Percentiles rank a stretch among this genome's conserved stretches.
Evolutionary conservation across 1,284 basidiomycete genomes (phyloP).

Genomic region (Malassezia globosa): DNA sequence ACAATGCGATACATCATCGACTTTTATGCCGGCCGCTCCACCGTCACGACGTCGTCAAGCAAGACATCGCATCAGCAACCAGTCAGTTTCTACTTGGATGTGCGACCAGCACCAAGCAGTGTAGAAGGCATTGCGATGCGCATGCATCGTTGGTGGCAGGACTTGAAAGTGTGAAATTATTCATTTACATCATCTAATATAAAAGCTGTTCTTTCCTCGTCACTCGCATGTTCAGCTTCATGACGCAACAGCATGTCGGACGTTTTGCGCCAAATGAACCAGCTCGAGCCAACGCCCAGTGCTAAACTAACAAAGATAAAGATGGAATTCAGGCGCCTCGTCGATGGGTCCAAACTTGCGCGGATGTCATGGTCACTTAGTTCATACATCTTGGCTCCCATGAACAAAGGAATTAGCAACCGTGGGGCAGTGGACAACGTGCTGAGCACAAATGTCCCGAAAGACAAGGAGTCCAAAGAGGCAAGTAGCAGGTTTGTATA

Average conservation of each 20-base stretch:
- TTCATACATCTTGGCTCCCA: constrained; percentile 34
- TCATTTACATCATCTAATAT: background rate
- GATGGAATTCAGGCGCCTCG: constrained; percentile 20
- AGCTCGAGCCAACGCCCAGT: background rate
- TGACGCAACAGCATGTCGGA: background rate
- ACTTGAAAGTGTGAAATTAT: background rate
- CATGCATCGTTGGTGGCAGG: constrained; percentile 9
- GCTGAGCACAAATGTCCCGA: constrained; percentile 28
- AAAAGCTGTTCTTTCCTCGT: background rate
- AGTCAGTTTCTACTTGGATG: constrained; percentile 77
- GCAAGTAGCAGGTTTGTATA: constrained; percentile 29
- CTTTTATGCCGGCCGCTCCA: constrained; percentile 74
- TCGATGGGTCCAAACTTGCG: constrained; percentile 20
- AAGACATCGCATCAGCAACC: no score
- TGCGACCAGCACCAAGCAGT: constrained; percentile 78
- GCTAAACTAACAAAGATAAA: constrained; percentile 22
- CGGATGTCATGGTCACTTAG: constrained; percentile 30
- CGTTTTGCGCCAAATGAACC: constrained; percentile 12
- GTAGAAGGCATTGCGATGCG: constrained; percentile 78
- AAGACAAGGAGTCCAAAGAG: constrained; percentile 26
- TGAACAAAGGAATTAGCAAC: constrained; percentile 38
- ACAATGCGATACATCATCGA: constrained; percentile 91
- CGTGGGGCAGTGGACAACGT: constrained; percentile 37
- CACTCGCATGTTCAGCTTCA: background rate
- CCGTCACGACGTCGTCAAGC: constrained; percentile 8